phyloP scores from a whole-genome alignment of 495 filamentous ascomycete genomes.

The Daldinia bambusicola region DNA sequence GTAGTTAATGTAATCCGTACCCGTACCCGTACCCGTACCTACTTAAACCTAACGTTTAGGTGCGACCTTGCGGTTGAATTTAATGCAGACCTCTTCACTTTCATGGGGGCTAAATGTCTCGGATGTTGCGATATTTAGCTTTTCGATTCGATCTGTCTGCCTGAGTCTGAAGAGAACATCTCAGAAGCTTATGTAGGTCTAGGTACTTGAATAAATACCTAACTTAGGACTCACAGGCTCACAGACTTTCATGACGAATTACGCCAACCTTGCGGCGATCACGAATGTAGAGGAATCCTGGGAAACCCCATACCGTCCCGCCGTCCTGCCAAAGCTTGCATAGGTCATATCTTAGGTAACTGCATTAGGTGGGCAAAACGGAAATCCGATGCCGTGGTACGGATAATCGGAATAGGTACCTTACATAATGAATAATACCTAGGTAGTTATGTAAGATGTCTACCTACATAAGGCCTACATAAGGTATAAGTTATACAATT shows the following conservation, averaged over 20 bases:
- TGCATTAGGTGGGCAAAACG: not conserved
- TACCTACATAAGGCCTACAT: no score
- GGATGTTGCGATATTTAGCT: conserved; percentile 7
- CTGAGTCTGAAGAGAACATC: conserved; percentile 3
- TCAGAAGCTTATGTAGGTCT: not conserved
- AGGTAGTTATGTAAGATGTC: no score
- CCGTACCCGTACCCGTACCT: no score
- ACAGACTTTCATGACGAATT: conserved; percentile 29
- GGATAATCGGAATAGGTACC: conserved; percentile 37
- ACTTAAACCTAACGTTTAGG: no score
- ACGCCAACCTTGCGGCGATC: conserved; percentile 21
- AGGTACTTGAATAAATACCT: not conserved
- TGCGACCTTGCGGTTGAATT: conserved; percentile 13
- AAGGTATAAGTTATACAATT: no score
- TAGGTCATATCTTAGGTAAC: no score
- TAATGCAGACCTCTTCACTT: conserved; percentile 9
- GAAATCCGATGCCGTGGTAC: conserved; percentile 36
- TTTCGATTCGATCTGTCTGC: not conserved
- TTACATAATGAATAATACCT: no score
- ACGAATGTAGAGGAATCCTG: conserved; percentile 5
- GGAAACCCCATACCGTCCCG: no score
- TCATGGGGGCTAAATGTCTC: conserved; percentile 23
- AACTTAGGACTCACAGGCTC: no score
- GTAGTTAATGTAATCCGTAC: no score
- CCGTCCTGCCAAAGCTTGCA: no score